Evolutionary conservation across 2,329 filamentous ascomycete genomes (phyloP).

Genomic region (Fusarium irregulare): DNA sequence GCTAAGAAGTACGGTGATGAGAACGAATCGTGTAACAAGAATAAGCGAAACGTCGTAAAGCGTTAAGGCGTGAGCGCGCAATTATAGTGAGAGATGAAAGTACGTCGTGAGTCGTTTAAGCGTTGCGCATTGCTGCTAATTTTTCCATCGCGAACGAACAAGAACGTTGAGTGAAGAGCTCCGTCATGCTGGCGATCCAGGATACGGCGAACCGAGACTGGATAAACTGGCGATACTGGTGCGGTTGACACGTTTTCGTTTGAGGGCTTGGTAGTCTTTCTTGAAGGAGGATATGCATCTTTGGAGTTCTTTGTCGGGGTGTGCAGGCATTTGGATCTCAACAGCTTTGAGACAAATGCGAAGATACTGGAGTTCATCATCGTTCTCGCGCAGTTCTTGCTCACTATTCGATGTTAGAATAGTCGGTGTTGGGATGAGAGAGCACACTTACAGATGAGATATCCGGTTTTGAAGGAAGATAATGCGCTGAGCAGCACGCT

Average conservation of each 20-base stretch:
- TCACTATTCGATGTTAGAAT: slow-evolving; percentile 55
- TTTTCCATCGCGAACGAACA: slow-evolving; percentile 1
- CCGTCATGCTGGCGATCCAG: slow-evolving; percentile 42
- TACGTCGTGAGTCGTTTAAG: slow-evolving; percentile 39
- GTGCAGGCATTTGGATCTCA: slow-evolving; percentile 67
- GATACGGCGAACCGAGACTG: slow-evolving; percentile 45
- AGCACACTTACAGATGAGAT: slow-evolving; percentile 62
- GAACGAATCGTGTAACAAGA: slow-evolving; percentile 14
- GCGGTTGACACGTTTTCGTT: slow-evolving; percentile 57
- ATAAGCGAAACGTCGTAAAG: slow-evolving; percentile 34
- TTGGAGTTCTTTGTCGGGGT: slow-evolving; percentile 66
- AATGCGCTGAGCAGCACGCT: slow-evolving; percentile 68
- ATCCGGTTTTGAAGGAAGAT: slow-evolving; percentile 70
- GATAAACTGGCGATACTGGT: slow-evolving; percentile 47
- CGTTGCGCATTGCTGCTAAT: slow-evolving; percentile 29
- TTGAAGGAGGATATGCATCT: slow-evolving; percentile 72
- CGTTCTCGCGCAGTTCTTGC: slow-evolving; percentile 65
- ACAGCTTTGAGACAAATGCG: slow-evolving; percentile 72
- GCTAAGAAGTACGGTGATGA: background rate
- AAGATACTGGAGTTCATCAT: slow-evolving; percentile 70
- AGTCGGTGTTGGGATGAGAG: background rate
- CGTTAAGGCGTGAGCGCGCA: slow-evolving; percentile 25
- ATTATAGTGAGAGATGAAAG: slow-evolving; percentile 27
- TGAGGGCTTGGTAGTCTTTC: slow-evolving; percentile 64
- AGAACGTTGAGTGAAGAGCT: background rate